Percentiles rank a stretch among this genome's conserved stretches.
Conservation (phyloP, 208 protist genomes). For the Leishmania braziliensis region DNA sequence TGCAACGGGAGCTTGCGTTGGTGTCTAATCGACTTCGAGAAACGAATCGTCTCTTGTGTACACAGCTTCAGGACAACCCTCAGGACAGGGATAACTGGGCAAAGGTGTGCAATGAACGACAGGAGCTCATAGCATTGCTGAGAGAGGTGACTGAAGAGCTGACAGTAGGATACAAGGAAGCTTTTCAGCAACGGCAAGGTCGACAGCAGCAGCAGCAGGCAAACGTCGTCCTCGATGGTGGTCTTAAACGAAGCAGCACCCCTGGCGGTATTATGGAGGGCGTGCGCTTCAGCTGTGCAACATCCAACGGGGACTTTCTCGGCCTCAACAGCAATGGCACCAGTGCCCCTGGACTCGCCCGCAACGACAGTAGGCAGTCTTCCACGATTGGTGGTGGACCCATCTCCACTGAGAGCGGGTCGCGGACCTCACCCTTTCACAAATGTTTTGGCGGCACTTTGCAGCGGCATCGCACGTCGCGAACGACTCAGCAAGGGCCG, state of each 20-base stretch:
- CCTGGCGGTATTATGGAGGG: not conserved
- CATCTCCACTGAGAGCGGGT: slow-evolving; percentile 20
- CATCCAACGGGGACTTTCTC: slow-evolving; percentile 11
- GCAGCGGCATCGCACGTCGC: slow-evolving; percentile 49
- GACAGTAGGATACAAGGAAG: slow-evolving; percentile 67
- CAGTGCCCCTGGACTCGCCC: slow-evolving; percentile 14
- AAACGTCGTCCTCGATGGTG: not conserved
- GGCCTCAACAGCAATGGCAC: slow-evolving; percentile 8
- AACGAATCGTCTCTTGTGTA: slow-evolving; percentile 80
- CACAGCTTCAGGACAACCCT: slow-evolving; percentile 90
- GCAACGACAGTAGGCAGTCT: slow-evolving; percentile 25
- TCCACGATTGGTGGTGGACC: slow-evolving; percentile 8
- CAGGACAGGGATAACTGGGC: slow-evolving; percentile 93
- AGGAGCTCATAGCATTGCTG: slow-evolving; percentile 81
- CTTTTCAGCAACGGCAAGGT: slow-evolving; percentile 27
- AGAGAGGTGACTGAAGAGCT: slow-evolving; percentile 69
- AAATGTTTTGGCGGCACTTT: slow-evolving; percentile 72
- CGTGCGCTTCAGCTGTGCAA: not conserved
- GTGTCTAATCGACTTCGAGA: slow-evolving; percentile 76
- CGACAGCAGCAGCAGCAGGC: slow-evolving; percentile 18
- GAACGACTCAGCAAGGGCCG: slow-evolving; percentile 28
- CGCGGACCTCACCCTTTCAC: slow-evolving; percentile 26
- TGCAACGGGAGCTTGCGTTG: slow-evolving; percentile 67
- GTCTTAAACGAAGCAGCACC: not conserved
- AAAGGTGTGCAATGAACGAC: slow-evolving; percentile 85